Evolutionary conservation across 805 yeast species (phyloP), one percentile per base, ranked within the genome.

Genomic region (Jamesozyma hellenica): DNA sequence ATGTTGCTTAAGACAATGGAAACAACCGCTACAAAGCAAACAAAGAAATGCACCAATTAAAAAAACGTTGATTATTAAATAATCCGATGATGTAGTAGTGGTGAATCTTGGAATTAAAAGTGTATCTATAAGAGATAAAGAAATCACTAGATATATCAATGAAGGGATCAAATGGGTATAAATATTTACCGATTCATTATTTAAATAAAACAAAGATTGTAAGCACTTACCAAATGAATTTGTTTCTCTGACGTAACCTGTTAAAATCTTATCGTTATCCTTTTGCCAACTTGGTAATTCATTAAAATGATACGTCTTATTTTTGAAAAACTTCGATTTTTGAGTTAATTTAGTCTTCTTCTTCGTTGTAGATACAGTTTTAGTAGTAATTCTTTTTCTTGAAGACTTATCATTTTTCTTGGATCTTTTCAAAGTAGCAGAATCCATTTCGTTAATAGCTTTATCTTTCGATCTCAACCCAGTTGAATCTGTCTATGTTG

Each of bases 101-200:
- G 55, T 57, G 38, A 61, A 59, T 5, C 47, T 44, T 13, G 63
- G 63, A 15, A 59, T 51, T 25, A 53, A 40, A n/a, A 58, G 40
- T 18, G 52, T 41, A 28, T 57, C 59, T 6, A 60, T 49, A 30
- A 57, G 48, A 13, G 53, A 54, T 18, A 56, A 32, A 18, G 58
- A 40, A 23, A 56, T 28, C 12, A 45, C 43, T 25, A 61, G 47
- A 41, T 61, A 61, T 4, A 53, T 42, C 1, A 58, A 14, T 12
- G 65, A 58, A 1, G 68, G 79, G 1, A 75, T 35, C 42, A 82
- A 58, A 52, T 82, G 92, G 3, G 81, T 60, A 61, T 79, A 81
- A 18, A 82, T 77, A 53, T 82, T 82, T 15, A 79, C 77, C 0
- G 85, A 64, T 58, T 82, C 92, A 49, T 82, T 82, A 59, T 82